These are phyloP conservation scores for Haplosporangium sp. DNA, from an alignment of 371 early-diverging fungal species.

Conservation along the genomic window DNA sequence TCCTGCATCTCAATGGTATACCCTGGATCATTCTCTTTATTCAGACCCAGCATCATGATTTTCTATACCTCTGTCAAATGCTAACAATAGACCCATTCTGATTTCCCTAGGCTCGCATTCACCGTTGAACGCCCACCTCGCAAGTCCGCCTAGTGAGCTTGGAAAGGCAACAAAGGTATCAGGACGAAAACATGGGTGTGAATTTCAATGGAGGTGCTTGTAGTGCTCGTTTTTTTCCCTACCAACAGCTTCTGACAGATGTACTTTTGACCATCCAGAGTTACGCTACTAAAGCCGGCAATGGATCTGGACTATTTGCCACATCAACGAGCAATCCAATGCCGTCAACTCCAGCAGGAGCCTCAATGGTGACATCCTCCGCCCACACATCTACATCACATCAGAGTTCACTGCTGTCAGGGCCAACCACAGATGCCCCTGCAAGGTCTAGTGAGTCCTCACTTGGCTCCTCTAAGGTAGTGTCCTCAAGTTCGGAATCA, in stretches of 20 bases:
- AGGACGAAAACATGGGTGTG: not conserved
- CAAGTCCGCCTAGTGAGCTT: conserved; percentile 20
- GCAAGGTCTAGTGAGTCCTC: conserved; percentile 8
- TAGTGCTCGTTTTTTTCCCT: too few species aligned
- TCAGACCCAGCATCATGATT: not conserved
- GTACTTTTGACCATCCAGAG: conserved; percentile 11
- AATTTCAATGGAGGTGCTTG: not conserved
- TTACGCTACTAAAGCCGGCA: conserved; percentile 50
- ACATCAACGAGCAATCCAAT: conserved; percentile 18
- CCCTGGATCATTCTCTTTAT: not conserved
- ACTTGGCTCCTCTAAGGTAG: not conserved
- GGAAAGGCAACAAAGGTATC: conserved; percentile 38
- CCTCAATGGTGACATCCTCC: conserved; percentile 1
- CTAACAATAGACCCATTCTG: too few species aligned
- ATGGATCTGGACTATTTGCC: conserved; percentile 35
- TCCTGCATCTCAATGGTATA: conserved; percentile 48
- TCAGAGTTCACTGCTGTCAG: conserved; percentile 7
- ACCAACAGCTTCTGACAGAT: too few species aligned
- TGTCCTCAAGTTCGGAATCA: conserved; percentile 2
- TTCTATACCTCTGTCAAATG: too few species aligned
- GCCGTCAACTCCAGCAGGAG: conserved; percentile 10
- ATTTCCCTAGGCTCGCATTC: conserved; percentile 27
- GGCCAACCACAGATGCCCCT: not conserved
- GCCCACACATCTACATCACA: conserved; percentile 9
- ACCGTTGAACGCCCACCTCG: conserved; percentile 23